Evolutionary conservation across 805 yeast genomes (phyloP), one percentile per base, ranked within the genome.

Genomic region (Ogataea salicorniae): DNA sequence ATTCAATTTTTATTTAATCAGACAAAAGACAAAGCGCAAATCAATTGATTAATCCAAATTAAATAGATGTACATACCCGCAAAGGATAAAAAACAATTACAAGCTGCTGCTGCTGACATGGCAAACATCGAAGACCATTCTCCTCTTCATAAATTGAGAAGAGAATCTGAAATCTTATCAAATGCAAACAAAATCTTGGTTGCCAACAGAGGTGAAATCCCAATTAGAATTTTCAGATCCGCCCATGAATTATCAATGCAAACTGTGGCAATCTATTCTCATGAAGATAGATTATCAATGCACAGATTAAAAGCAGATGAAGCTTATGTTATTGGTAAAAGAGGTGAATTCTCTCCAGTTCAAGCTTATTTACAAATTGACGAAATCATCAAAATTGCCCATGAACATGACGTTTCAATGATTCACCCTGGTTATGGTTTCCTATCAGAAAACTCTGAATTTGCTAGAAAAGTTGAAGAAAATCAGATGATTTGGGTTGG

Each of bases 171-270:
- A 46, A 72, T 78, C 47, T 68, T 78, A 37, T 80, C 81, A 43
- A 63, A 74, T 48, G 76, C 77, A 68, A 75, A 76, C 67, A 76
- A 77, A 73, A 79, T 86, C 62, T 72, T 87, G 53, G 94, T 87
- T 37, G 92, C 92, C 55, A 85, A 84, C 72, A 74, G 94, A 72
- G 94, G 92, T 59, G 92, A 86, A 68, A 85, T 85, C 59, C 92
- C 92, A 39, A 83, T 84, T 62, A 72, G 94, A 71, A 91, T 92
- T 66, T 92, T 92, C 72, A 81, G 99, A 72, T 84, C 97, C 35
- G 99, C 99, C 51, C 99, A 94, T 71, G 99, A 92, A 70, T 76
- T 92, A 62, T 86, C 96, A 20, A 88, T 94, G 96, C 90, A 87
- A 63, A 91, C 99, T 0, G 97, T 94, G 38, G 99, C 98, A 41